Evolutionary conservation across 106 monocot species (phyloP), one percentile per base, ranked within the genome.

Genomic region (Narthecium ossifragum): DNA sequence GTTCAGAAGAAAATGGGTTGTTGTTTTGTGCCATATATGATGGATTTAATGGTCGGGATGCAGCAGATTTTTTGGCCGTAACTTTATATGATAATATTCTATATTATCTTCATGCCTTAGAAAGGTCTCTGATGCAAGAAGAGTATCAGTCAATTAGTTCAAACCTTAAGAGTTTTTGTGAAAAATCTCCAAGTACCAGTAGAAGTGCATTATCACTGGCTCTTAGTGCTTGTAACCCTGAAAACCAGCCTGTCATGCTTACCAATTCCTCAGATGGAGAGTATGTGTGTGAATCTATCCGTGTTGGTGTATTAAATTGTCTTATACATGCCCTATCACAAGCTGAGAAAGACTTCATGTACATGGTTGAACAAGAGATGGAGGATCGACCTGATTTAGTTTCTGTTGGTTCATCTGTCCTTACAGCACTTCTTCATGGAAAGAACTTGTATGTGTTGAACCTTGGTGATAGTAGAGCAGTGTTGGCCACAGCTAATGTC

Each of bases 381-480:
- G 81, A 88, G 18, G 75, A 79, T 8, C 72, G 92, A 27, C 92
- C 84, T 31, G 92, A 88, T 76, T 58, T 88, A 45, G 92, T 88
- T 43, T 84, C 87, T 17, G 70, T 87, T 45, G 92, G 92, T 21
- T 92, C 87, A 10, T 85, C 67, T 63, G 84, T 84, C 1, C 75
- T 92, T 7, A 62, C 63, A 1, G 83, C 73, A 69, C 84, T 92
- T 81, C 84, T 92, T 20, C 81, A 92, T 64, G 84, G 84, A 31
- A 54, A 26, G 31, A 71, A 81, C 41, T 55, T 92, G 67, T 87
- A 76, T 57, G 63, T 84, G 12, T 38, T 92, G 21, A 92, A 84
- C 61, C 41, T 92, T 32, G 92, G 92, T 12, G 92, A 92, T 61
- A 92, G 92, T 58, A 84, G 92, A 75, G 92, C 84, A n/a, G 92